These are phyloP conservation scores for Globisporangium emineosum DNA, from an alignment of 352 stramenopile species.

Conservation along the genomic window DNA sequence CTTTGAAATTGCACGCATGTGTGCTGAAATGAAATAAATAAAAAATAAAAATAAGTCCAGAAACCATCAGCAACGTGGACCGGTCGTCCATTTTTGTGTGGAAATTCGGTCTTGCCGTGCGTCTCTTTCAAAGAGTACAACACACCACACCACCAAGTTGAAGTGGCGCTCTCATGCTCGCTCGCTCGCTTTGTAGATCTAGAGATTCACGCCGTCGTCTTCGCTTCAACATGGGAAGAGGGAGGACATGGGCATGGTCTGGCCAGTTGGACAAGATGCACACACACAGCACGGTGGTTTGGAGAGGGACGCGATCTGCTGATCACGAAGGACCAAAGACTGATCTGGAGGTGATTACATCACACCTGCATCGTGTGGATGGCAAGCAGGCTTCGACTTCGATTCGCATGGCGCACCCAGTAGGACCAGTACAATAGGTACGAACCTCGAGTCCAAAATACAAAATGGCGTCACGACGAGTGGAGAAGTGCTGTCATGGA, in stretches of 20 bases:
- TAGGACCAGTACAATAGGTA: not conserved
- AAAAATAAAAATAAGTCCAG: conserved; percentile 19
- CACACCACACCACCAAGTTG: no score
- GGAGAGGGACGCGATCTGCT: not conserved
- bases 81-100: conserved; percentile 1
- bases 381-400: not conserved
- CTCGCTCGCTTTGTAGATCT: not conserved
- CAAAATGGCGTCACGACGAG: not conserved
- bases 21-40: not conserved
- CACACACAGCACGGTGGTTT: not conserved
- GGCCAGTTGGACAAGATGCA: not conserved
- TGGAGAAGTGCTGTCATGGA: not conserved
- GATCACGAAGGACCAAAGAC: not conserved
- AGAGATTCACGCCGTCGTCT: not conserved
- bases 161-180: not conserved
- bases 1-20: not conserved
- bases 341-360: not conserved
- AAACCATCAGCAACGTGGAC: conserved; percentile 16
- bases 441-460: no score
- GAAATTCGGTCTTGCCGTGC: no score
- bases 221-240: not conserved
- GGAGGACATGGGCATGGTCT: conserved; percentile 1
- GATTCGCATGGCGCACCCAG: not conserved
- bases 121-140: no score
- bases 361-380: not conserved